Conservation (phyloP, 306 rosid genomes). For the Malus asiatica region DNA sequence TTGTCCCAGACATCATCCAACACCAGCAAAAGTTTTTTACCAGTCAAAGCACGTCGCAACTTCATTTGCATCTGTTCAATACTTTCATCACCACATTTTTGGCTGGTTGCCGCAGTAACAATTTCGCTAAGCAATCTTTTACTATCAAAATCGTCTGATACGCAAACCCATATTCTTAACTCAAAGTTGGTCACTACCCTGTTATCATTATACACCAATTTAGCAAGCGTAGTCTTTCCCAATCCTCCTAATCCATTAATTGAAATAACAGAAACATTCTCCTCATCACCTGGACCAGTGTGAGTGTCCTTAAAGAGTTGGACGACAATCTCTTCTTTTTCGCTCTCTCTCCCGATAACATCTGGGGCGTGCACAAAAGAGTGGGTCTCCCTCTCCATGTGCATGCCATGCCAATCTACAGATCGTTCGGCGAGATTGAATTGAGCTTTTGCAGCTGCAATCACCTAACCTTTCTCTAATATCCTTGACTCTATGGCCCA, state of each 20-base stretch:
- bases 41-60: not conserved
- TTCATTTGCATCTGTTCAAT: not conserved
- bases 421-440: not conserved
- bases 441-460: not conserved
- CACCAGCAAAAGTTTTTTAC: conserved; percentile 17
- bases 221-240: not conserved
- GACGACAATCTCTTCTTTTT: not conserved
- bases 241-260: not conserved
- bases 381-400: not conserved
- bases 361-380: not conserved
- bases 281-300: not conserved
- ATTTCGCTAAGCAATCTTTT: not conserved
- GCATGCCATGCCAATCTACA: not conserved
- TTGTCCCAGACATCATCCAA: conserved; percentile 24
- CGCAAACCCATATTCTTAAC: not conserved
- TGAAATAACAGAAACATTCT: not conserved
- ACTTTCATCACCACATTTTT: not conserved
- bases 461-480: not conserved
- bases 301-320: not conserved
- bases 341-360: not conserved
- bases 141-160: not conserved
- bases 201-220: not conserved
- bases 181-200: not conserved
- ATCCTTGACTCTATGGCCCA: not conserved
- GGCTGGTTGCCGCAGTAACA: not conserved